Base-by-base conservation (phyloP, 2,329 filamentous ascomycete species). In the Dothideomycetes sp. region DNA sequence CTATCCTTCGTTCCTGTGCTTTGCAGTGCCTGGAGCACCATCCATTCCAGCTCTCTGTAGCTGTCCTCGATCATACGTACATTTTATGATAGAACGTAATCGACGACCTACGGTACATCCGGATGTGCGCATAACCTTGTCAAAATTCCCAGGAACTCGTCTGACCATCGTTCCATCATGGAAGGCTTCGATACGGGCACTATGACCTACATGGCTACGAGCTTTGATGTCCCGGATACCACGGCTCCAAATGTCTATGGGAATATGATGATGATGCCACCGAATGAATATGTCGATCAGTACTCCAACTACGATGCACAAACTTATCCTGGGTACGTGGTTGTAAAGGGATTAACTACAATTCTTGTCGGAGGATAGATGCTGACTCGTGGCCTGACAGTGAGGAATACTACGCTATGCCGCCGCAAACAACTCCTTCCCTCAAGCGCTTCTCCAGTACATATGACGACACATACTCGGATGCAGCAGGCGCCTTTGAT, bases 141-240 rank as follows among this genome's bases (percentile, higher is more conserved):
- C n/a, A n/a, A n/a, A n/a, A n/a, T n/a, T n/a, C n/a, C n/a, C n/a
- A n/a, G n/a, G n/a, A n/a, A n/a, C n/a, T n/a, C n/a, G n/a, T n/a
- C n/a, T n/a, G n/a, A 33, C 15, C 2, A n/a, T 12, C 15, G 43
- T 47, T 46, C 47, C 56, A 55, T 51, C 45, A 66, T 65, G 63
- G 73, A 76, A 54, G 68, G 71, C 58, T 77, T 73, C 61, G 73
- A 77, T 57, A 71, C 71, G 49, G 70, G 73, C 61, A 67, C 70
- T 57, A 76, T 79, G 74, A 71, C 73, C 52, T 80, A 78, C 53
- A 60, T 78, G 60, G 67, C 70, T 42, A 71, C 69, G 50, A 71
- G 73, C 48, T 64, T 78, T 56, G 68, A 70, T 41, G 68, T 77
- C 46, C 65, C 70, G 34, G 68, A 70, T 56, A 63, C 72, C 35